These are phyloP conservation scores for Conticribra weissflogii DNA, from an alignment of 108 stramenopile species.

Conservation along the genomic window DNA sequence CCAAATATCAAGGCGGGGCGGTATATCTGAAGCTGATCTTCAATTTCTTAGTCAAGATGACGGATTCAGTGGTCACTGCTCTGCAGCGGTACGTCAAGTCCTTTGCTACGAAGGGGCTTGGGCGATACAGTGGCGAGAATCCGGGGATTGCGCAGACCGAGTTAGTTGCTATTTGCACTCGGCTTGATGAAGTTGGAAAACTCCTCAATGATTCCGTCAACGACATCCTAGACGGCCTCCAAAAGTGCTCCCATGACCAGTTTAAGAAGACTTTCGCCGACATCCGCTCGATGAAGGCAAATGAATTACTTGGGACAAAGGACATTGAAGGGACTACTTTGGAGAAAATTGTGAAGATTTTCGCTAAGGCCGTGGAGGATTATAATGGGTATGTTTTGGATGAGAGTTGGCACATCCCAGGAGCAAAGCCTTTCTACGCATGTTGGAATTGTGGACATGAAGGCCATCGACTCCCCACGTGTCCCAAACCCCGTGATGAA, in stretches of 20 bases:
- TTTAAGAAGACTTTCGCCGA: neutral
- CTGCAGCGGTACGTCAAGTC: neutral
- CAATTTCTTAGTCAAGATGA: neutral
- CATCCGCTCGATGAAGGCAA: neutral
- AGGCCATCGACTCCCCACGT: neutral
- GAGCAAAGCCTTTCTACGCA: neutral
- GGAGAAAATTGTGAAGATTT: conserved; percentile 1
- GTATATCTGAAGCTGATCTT: neutral
- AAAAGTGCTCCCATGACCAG: neutral
- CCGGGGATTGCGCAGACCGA: neutral
- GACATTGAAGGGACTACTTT: neutral
- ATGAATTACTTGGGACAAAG: neutral
- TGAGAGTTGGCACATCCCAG: neutral
- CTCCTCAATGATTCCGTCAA: neutral
- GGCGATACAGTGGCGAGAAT: neutral
- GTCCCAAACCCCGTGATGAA: neutral
- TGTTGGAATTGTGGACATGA: neutral
- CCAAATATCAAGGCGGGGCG: neutral
- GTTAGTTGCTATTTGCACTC: neutral
- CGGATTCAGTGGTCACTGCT: neutral
- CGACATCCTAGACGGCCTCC: neutral
- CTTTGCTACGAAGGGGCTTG: neutral
- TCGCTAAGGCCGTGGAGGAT: neutral
- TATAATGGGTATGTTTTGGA: neutral
- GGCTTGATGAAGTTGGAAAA: neutral